Percentiles rank a stretch among this genome's conserved stretches.
phyloP scores from a whole-genome alignment of 2,329 filamentous ascomycete species.

The Coniochaeta sp. region DNA sequence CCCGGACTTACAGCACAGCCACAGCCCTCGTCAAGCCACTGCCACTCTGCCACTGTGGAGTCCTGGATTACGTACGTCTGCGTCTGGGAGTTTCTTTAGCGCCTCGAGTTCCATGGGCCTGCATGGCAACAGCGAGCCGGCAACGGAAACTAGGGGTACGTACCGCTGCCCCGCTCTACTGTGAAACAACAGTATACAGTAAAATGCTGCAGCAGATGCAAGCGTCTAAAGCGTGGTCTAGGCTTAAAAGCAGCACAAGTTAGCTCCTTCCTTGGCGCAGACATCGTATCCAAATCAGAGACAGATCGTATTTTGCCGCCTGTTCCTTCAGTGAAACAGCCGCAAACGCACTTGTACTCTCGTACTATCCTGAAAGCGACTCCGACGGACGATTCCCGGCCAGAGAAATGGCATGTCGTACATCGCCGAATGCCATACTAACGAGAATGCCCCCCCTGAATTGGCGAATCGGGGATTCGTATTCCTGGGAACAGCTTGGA shows the following conservation, averaged over 20 bases:
- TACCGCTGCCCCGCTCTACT: not conserved
- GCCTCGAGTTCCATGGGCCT: no score
- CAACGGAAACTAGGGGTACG: not conserved
- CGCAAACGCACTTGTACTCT: not conserved
- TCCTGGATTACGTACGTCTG: no score
- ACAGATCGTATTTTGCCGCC: not conserved
- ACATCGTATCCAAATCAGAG: not conserved
- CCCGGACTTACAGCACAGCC: no score
- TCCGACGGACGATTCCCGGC: not conserved
- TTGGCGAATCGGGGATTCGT: not conserved
- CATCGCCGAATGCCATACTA: not conserved
- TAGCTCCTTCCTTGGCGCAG: not conserved
- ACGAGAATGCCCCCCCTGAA: not conserved
- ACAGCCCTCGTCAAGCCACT: no score
- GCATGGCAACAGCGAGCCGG: not conserved
- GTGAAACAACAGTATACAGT: no score
- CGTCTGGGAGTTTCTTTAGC: no score
- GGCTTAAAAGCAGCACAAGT: not conserved
- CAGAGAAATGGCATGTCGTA: not conserved
- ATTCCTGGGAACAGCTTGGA: slow-evolving; percentile 1
- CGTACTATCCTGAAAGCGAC: not conserved
- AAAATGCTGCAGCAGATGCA: no score
- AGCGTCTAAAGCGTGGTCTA: not conserved
- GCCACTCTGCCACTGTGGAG: no score
- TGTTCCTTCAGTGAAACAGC: not conserved